phyloP scores from a whole-genome alignment of 345 rosid species.

The Hypericum perforatum region DNA sequence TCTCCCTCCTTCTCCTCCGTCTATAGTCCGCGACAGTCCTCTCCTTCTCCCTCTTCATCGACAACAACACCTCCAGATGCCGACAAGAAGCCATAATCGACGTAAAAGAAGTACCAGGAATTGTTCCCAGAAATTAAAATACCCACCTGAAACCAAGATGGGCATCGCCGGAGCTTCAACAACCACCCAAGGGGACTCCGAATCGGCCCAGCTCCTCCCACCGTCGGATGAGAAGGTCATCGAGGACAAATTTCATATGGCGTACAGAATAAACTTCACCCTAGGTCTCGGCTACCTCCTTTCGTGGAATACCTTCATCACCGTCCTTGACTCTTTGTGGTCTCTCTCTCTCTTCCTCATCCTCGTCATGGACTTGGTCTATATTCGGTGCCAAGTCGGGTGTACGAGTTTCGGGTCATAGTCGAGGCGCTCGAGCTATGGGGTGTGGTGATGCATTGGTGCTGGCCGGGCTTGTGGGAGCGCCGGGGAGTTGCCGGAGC shows the following conservation, averaged over 20 bases:
- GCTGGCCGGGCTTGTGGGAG: conserved; percentile 80
- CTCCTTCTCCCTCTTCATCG: no score
- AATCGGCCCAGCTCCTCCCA: conserved; percentile 43
- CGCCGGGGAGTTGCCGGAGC: conserved; percentile 90
- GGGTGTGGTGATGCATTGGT: conserved; percentile 75
- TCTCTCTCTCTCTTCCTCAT: conserved; percentile 52
- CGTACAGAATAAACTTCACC: conserved; percentile 77
- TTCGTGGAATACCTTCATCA: conserved; percentile 99
- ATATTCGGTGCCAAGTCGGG: conserved; percentile 70
- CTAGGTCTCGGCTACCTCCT: conserved; percentile 77
- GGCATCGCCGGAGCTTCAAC: conserved; percentile 21
- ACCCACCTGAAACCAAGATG: no score
- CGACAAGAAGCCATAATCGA: no score
- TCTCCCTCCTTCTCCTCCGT: no score
- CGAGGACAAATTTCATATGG: conserved; percentile 55
- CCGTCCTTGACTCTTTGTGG: conserved; percentile 29
- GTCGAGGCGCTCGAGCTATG: conserved; percentile 44
- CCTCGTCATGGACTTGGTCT: conserved; percentile 61
- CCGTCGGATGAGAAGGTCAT: conserved; percentile 27
- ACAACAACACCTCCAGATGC: no score
- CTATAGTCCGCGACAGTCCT: no score
- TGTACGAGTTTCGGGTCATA: conserved; percentile 55
- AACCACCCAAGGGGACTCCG: conserved; percentile 31
- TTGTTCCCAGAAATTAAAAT: no score
- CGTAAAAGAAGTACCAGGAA: no score